Conservation (phyloP, 768 basidiomycete genomes). For the Piloderma croceum region DNA sequence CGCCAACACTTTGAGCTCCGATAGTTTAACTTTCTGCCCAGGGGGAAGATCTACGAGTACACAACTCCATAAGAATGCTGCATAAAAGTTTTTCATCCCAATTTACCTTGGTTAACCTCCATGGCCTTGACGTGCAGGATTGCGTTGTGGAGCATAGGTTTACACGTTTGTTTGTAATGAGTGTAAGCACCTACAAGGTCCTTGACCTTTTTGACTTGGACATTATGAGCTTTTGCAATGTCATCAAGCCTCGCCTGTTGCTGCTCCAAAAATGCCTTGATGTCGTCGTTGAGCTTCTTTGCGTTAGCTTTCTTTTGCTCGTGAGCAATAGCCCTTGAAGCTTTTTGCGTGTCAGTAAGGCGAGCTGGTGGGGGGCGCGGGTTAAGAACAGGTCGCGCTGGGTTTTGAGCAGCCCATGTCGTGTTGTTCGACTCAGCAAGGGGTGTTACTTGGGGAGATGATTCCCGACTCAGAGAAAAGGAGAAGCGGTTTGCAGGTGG, state of each 20-base stretch:
- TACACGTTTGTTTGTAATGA: background rate
- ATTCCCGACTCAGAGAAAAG: background rate
- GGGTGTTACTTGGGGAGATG: background rate
- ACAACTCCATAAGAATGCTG: background rate
- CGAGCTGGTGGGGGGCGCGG: background rate
- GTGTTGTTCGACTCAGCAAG: background rate
- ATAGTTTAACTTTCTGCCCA: background rate
- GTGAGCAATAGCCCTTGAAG: background rate
- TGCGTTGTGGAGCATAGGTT: background rate
- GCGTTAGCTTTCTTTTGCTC: background rate
- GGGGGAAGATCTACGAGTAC: background rate
- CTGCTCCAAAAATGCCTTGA: background rate
- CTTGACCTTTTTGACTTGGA: slow-evolving; percentile 1
- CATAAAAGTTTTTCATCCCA: background rate
- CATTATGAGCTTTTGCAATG: background rate
- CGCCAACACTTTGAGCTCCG: slow-evolving; percentile 1
- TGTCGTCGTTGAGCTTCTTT: background rate
- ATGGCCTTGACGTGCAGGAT: slow-evolving; percentile 1
- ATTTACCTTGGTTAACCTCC: slow-evolving; percentile 2
- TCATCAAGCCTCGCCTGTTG: background rate
- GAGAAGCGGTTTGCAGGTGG: background rate
- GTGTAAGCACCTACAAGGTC: slow-evolving; percentile 2
- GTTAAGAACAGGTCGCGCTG: background rate
- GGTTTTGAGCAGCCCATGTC: background rate
- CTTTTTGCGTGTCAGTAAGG: background rate